Evolutionary conservation across 1,139 yeast genomes (phyloP).

Genomic region (Keqinozyma sinolaborantium): DNA sequence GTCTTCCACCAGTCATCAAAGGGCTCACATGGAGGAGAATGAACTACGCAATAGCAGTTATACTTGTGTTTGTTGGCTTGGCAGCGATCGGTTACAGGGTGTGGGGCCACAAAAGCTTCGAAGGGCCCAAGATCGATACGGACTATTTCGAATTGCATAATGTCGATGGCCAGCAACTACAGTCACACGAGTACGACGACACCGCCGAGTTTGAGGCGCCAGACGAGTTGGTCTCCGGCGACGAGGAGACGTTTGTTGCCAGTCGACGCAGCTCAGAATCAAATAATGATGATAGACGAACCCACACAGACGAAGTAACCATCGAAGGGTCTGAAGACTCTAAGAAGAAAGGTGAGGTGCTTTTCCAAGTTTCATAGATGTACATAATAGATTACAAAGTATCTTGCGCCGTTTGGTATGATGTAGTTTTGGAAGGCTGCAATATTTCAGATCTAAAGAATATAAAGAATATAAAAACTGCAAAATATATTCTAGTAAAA

Average conservation of each 20-base stretch:
- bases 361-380: too few relatives aligned
- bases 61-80: slow-evolving; percentile 42
- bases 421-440: too few relatives aligned
- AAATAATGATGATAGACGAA: too few relatives aligned
- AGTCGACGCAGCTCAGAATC: too few relatives aligned
- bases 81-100: slow-evolving; percentile 49
- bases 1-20: slow-evolving; percentile 73
- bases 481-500: too few relatives aligned
- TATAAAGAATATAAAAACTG: too few relatives aligned
- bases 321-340: too few relatives aligned
- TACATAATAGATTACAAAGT: too few relatives aligned
- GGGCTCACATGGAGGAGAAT: slow-evolving; percentile 53
- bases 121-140: slow-evolving; percentile 61
- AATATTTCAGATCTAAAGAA: too few relatives aligned
- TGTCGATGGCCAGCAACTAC: slow-evolving; percentile 17
- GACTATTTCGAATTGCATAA: slow-evolving; percentile 43
- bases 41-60: slow-evolving; percentile 74
- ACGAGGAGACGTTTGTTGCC: slow-evolving; percentile 1
- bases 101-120: slow-evolving; percentile 62
- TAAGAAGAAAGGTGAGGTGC: too few relatives aligned
- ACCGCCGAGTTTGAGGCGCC: slow-evolving; percentile 1
- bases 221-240: neutral
- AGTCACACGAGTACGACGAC: slow-evolving; percentile 4
- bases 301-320: too few relatives aligned
- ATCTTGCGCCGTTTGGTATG: too few relatives aligned